Conservation (phyloP, 768 basidiomycete species). For the Coprinopsis strossmayeri region DNA sequence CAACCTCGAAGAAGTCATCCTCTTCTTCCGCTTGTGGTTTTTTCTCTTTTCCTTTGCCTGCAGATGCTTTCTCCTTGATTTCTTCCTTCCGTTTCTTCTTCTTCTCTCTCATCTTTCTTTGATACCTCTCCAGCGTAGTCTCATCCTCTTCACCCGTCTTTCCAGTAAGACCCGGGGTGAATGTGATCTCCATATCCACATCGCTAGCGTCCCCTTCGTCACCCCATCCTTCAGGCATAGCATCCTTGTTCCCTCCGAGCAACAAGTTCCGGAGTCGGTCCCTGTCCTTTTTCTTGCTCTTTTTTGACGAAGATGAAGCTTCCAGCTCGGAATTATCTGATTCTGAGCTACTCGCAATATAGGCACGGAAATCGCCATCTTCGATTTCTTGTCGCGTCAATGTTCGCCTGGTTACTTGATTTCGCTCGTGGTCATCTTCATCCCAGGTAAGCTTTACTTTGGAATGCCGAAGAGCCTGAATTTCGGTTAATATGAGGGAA, state of each 20-base stretch:
- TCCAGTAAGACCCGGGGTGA: slow-evolving; percentile 75
- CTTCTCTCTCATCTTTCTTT: slow-evolving; percentile 87
- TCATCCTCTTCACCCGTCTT: slow-evolving; percentile 54
- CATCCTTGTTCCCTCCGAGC: slow-evolving; percentile 58
- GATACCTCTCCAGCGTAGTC: slow-evolving; percentile 86
- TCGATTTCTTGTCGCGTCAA: slow-evolving; percentile 85
- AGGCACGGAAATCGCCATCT: slow-evolving; percentile 82
- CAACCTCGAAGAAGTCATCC: slow-evolving; percentile 79
- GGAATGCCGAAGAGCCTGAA: slow-evolving; percentile 90
- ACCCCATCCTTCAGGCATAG: slow-evolving; percentile 81
- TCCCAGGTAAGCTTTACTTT: slow-evolving; percentile 99
- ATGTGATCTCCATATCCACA: slow-evolving; percentile 93
- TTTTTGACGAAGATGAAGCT: slow-evolving; percentile 24
- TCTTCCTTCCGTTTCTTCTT: slow-evolving; percentile 75
- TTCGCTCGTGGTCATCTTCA: slow-evolving; percentile 88
- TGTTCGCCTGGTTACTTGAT: slow-evolving; percentile 68
- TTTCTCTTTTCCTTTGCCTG: slow-evolving; percentile 16
- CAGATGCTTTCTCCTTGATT: slow-evolving; percentile 29
- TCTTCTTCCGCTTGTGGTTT: slow-evolving; percentile 17
- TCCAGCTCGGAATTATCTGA: slow-evolving; percentile 56
- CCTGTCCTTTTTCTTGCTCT: slow-evolving; percentile 40
- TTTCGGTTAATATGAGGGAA: not conserved
- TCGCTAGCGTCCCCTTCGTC: slow-evolving; percentile 40
- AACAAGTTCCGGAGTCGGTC: slow-evolving; percentile 73
- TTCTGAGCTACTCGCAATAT: slow-evolving; percentile 65